A percentile compares a stretch with the other conserved stretches of the same genome.
Evolutionary conservation across 164 flowering plant species (phyloP).

Genomic region (Annona cherimola): DNA sequence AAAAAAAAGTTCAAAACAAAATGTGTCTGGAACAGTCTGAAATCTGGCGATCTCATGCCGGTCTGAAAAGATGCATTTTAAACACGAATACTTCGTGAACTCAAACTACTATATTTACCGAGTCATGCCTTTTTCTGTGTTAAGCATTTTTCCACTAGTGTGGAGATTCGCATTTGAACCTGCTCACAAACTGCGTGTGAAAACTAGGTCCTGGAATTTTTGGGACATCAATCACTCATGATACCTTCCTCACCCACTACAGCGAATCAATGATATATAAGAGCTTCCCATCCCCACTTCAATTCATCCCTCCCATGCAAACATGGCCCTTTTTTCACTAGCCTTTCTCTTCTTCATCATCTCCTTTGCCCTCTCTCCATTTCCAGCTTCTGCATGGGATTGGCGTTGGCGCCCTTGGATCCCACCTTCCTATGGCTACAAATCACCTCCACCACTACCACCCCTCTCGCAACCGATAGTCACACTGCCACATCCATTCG

Average conservation of each 20-base stretch:
- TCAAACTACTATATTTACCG: too few relatives aligned
- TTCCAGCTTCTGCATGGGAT: slow-evolving; percentile 1
- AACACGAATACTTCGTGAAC: too few relatives aligned
- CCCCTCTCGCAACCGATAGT: neutral
- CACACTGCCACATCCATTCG: too few relatives aligned
- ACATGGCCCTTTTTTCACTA: slow-evolving; percentile 1
- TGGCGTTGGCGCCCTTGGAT: neutral
- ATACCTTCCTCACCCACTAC: neutral
- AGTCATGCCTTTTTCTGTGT: too few relatives aligned
- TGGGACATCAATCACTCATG: neutral
- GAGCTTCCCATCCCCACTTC: neutral
- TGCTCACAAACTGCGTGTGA: neutral
- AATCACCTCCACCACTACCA: slow-evolving; percentile 2
- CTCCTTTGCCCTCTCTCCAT: slow-evolving; percentile 2
- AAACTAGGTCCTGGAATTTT: neutral
- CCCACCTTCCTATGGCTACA: neutral
- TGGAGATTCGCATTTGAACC: too few relatives aligned
- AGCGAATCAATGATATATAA: neutral
- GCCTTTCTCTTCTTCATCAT: neutral
- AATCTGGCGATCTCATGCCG: too few relatives aligned
- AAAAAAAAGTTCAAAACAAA: too few relatives aligned
- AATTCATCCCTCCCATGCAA: neutral
- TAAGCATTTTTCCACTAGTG: too few relatives aligned
- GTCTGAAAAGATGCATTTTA: too few relatives aligned
- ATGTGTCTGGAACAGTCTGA: too few relatives aligned